Evolutionary conservation across 768 basidiomycete species (phyloP).

Genomic region (Mycena belliarum): DNA sequence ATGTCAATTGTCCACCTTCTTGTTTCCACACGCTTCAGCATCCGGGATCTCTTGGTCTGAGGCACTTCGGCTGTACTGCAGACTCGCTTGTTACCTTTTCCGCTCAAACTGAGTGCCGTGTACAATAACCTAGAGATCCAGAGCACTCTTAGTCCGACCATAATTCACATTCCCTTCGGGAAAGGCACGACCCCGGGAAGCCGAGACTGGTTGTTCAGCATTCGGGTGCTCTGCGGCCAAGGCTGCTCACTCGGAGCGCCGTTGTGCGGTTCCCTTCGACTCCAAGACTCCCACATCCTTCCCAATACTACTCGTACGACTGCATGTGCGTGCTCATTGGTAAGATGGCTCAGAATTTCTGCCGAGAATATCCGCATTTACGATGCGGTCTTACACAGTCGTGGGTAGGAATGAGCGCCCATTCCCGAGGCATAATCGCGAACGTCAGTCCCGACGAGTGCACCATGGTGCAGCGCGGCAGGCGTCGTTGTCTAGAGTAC

Average conservation of each 20-base stretch:
- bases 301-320: neutral
- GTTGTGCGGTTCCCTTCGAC: neutral
- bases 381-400: neutral
- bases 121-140: no score
- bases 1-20: no score
- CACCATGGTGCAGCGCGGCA: no score
- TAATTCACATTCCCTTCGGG: neutral
- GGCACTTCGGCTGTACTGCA: no score
- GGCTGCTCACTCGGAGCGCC: neutral
- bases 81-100: no score
- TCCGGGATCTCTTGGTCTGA: no score
- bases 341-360: no score
- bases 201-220: neutral
- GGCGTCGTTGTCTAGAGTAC: no score
- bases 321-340: constrained; percentile 4
- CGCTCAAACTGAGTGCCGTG: no score
- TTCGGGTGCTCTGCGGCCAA: neutral
- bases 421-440: neutral
- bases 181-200: neutral
- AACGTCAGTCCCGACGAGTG: neutral
- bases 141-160: neutral
- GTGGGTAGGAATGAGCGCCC: neutral
- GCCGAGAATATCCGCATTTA: neutral
- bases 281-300: neutral
- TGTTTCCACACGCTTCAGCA: no score